phyloP scores from a whole-genome alignment of 192 early-diverging fungal genomes.

The Chytriomyces sp. region DNA sequence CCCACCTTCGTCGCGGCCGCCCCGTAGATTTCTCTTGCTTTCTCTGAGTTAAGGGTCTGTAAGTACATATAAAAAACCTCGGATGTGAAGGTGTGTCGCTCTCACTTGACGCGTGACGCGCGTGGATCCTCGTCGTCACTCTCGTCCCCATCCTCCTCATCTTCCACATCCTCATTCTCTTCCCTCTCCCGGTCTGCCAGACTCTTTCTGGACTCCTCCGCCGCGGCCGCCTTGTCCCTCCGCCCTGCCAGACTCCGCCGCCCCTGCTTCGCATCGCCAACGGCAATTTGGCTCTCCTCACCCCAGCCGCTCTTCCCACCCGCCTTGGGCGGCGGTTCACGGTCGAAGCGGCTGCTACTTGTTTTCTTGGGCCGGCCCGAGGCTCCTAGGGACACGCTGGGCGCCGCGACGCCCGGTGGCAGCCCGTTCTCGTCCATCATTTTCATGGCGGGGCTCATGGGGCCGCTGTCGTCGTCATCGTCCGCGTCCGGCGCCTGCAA shows the following conservation, averaged over 20 bases:
- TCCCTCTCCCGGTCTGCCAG: background rate
- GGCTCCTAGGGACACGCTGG: background rate
- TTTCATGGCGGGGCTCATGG: background rate
- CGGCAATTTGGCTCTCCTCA: conserved; percentile 5
- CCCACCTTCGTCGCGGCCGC: conserved; percentile 1
- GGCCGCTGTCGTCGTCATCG: background rate
- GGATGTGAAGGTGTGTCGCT: background rate
- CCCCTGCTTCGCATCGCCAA: background rate
- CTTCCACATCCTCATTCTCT: background rate
- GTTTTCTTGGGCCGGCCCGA: background rate
- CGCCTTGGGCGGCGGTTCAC: background rate
- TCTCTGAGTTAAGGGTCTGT: background rate
- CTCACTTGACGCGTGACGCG: background rate
- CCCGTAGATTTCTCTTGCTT: background rate
- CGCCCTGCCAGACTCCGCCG: background rate
- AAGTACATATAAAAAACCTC: background rate
- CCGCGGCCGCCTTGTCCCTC: background rate
- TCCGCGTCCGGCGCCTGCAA: background rate
- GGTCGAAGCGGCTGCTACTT: background rate
- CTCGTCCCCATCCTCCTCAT: conserved; percentile 10
- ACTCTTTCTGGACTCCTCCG: background rate
- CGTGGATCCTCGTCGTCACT: background rate
- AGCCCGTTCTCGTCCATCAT: background rate
- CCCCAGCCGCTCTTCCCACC: conserved; percentile 17
- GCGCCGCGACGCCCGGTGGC: conserved; percentile 12